Evolutionary conservation across 2,329 filamentous ascomycete genomes (phyloP), one percentile per base, ranked within the genome.

Genomic region (Clarireedia hainanense): DNA sequence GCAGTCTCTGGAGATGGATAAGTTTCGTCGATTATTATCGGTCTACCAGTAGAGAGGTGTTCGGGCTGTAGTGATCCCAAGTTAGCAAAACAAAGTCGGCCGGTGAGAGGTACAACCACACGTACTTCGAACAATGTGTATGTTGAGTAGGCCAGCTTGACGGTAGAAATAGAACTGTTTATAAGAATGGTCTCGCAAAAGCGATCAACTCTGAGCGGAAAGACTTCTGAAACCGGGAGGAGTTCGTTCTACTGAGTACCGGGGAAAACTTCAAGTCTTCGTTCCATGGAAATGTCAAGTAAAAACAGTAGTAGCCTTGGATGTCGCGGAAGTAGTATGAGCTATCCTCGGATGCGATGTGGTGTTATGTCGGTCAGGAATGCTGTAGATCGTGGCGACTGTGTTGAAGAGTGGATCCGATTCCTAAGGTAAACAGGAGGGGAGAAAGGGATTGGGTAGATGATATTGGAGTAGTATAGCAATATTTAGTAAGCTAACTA

Each of bases 91-190:
- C n/a, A 50, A 43, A 37, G 23, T 34, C 34, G 7, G 27, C 27
- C 27, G 10, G 27, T 4, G 27, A 36, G 39, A 55, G 45, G 46
- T 58, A 17, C 39, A 48, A 36, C 37, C 42, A 23, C 20, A 59
- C 66, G 63, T 61, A 69, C 68, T 58, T 67, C 65, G 58, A 68
- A 68, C 60, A 66, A 50, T 49, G 56, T 62, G 52, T 68, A 68
- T 47, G 64, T 67, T 63, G 67, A 65, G 59, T 65, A 68, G 60
- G 67, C 67, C 67, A 69, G 64, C 58, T 69, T 69, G 65, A 55
- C 66, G 67, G 67, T 68, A 47, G 59, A 47, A 42, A 46, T 51
- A 46, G 36, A 26, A 34, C 30, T 27, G 15, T 42, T 37, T 40
- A 52, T 27, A 57, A 50, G 39, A 36, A 42, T 27, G 27, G 27